Evolutionary conservation across 108 stramenopile species (phyloP).

Genomic region (Skeletonema grethae): DNA sequence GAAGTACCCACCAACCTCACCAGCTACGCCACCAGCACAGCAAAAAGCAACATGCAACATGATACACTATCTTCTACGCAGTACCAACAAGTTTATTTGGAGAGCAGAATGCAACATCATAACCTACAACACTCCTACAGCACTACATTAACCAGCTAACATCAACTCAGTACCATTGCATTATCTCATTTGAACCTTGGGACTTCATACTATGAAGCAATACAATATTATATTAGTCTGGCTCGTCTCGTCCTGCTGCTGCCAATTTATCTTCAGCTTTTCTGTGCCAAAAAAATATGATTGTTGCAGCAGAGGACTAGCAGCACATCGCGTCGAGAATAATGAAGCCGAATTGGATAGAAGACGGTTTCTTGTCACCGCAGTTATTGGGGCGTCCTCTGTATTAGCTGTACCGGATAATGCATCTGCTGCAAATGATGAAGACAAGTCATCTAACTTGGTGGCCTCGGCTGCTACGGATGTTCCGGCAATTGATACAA

Average conservation of each 20-base stretch:
- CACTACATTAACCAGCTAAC: too few relatives aligned
- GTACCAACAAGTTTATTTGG: too few relatives aligned
- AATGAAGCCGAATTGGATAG: conserved; percentile 2
- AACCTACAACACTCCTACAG: too few relatives aligned
- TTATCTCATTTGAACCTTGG: too few relatives aligned
- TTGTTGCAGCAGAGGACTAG: background rate
- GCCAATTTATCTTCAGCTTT: background rate
- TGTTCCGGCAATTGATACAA: conserved; percentile 16
- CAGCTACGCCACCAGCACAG: too few relatives aligned
- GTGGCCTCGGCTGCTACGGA: background rate
- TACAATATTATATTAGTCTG: background rate
- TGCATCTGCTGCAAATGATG: conserved; percentile 10
- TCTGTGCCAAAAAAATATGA: background rate
- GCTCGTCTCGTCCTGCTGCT: background rate
- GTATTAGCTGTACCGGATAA: conserved; percentile 20
- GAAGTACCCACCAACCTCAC: too few relatives aligned
- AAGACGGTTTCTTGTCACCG: conserved; percentile 13
- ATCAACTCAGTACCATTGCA: too few relatives aligned
- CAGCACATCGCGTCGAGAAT: background rate
- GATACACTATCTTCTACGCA: too few relatives aligned
- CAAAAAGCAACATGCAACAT: too few relatives aligned
- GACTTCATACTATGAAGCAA: background rate
- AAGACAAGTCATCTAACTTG: background rate
- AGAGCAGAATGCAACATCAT: too few relatives aligned
- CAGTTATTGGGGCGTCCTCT: conserved; percentile 26